Conservation (phyloP, 129 eudicot genomes). For the Oenanthe sinensis region DNA sequence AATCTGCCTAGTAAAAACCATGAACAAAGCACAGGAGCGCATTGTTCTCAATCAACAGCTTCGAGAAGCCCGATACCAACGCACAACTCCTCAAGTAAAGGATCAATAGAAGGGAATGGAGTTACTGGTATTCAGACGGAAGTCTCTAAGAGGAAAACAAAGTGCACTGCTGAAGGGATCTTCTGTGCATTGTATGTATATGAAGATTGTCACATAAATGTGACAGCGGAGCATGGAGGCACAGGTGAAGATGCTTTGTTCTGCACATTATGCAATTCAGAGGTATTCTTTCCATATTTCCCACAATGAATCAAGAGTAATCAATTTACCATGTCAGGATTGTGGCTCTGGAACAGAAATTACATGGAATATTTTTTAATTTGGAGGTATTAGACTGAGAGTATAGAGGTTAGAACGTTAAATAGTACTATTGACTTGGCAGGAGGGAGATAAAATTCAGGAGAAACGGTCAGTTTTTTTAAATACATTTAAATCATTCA, state of each 20-base stretch:
- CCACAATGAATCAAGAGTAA: background rate
- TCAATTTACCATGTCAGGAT: background rate
- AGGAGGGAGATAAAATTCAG: background rate
- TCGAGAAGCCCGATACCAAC: slow-evolving; percentile 37
- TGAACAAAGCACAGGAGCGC: slow-evolving; percentile 32
- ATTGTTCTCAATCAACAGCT: slow-evolving; percentile 39
- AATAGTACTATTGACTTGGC: background rate
- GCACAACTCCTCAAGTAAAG: slow-evolving; percentile 43
- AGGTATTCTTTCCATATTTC: slow-evolving; percentile 39
- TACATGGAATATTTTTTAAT: background rate
- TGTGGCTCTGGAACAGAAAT: background rate
- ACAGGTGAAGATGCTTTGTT: slow-evolving; percentile 79
- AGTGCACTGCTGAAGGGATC: slow-evolving; percentile 36
- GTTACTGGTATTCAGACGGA: slow-evolving; percentile 15
- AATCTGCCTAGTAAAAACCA: slow-evolving; percentile 23
- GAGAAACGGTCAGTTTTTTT: too few species aligned
- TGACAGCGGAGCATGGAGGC: slow-evolving; percentile 39
- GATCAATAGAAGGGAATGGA: slow-evolving; percentile 27
- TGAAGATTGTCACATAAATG: slow-evolving; percentile 76
- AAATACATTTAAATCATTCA: background rate
- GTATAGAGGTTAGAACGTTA: background rate
- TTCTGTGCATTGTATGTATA: slow-evolving; percentile 70
- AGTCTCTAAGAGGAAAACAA: slow-evolving; percentile 16
- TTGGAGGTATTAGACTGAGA: background rate
- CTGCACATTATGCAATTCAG: slow-evolving; percentile 90